phyloP scores from a whole-genome alignment of 495 filamentous ascomycete species.

The Sabuloglossum arenarium region DNA sequence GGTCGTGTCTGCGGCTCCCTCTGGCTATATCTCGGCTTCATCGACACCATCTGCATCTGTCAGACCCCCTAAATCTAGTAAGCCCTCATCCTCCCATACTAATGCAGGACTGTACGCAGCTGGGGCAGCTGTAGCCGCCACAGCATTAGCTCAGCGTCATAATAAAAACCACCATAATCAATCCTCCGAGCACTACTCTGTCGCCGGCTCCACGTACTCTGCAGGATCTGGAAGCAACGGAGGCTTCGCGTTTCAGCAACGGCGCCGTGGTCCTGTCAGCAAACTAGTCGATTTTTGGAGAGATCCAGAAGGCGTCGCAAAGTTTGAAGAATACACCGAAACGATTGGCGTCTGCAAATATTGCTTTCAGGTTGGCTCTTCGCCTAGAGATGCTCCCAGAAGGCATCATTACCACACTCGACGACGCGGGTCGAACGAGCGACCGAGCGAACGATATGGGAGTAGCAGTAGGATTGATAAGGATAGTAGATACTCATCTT shows the following conservation, averaged over 20 bases:
- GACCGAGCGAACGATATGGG: slow-evolving; percentile 16
- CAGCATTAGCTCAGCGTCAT: slow-evolving; percentile 19
- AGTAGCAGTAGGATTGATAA: slow-evolving; percentile 31
- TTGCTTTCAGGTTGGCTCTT: slow-evolving; percentile 45
- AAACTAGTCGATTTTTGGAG: slow-evolving; percentile 43
- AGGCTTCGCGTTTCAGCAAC: slow-evolving; percentile 23
- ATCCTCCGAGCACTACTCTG: neutral
- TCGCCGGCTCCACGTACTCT: neutral
- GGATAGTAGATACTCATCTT: slow-evolving; percentile 32
- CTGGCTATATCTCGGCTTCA: neutral
- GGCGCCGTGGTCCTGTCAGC: slow-evolving; percentile 30
- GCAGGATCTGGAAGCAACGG: slow-evolving; percentile 8
- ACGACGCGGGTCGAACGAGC: slow-evolving; percentile 2
- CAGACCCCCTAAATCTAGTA: slow-evolving; percentile 15
- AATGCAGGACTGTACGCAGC: slow-evolving; percentile 25
- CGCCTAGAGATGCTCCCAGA: slow-evolving; percentile 38
- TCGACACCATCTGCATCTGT: neutral
- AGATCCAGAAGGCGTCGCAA: slow-evolving; percentile 43
- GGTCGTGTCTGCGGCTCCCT: neutral
- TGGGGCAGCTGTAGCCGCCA: slow-evolving; percentile 21
- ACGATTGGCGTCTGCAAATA: slow-evolving; percentile 45
- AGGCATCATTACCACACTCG: slow-evolving; percentile 40
- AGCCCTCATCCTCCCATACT: slow-evolving; percentile 17
- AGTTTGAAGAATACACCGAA: slow-evolving; percentile 57
- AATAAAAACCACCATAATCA: slow-evolving; percentile 15